Percentiles rank a stretch among this genome's conserved stretches.
These are phyloP conservation scores for Macroventuria anomochaeta DNA, from an alignment of 2,329 filamentous ascomycete species.

Conservation along the genomic window DNA sequence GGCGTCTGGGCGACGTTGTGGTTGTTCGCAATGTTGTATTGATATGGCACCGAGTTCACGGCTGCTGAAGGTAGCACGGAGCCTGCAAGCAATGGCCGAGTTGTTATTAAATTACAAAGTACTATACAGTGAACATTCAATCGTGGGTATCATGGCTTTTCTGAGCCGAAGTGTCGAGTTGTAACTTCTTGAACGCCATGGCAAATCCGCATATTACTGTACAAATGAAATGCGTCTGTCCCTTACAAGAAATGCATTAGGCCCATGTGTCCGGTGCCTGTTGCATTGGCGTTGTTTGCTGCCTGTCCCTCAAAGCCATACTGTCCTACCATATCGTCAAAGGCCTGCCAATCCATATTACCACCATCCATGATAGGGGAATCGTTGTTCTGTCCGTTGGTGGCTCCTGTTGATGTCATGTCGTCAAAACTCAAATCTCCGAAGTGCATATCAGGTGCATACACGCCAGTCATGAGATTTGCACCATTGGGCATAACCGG, in stretches of 20 bases:
- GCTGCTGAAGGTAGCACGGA: not conserved
- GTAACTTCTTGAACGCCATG: not conserved
- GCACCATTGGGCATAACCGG: conserved; percentile 3
- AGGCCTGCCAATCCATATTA: conserved; percentile 56
- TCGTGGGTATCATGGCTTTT: conserved; percentile 13
- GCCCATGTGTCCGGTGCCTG: conserved; percentile 9
- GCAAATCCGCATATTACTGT: not conserved
- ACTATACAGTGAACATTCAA: conserved; percentile 2
- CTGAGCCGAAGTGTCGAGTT: conserved; percentile 6
- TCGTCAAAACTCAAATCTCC: conserved; percentile 4
- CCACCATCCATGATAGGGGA: conserved; percentile 46
- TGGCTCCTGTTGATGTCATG: conserved; percentile 26
- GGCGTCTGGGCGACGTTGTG: conserved; percentile 7
- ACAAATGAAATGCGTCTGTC: not conserved
- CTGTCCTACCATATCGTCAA: conserved; percentile 57
- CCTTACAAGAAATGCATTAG: conserved; percentile 17
- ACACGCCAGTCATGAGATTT: not conserved
- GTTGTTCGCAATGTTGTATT: not conserved
- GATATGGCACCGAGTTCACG: not conserved
- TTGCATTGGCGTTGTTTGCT: not conserved
- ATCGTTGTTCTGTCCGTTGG: conserved; percentile 17
- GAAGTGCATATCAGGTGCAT: conserved; percentile 2
- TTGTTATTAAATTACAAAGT: not conserved
- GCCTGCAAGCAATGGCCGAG: not conserved
- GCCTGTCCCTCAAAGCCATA: conserved; percentile 52